Conservation (phyloP, 306 rosid species). For the Glycine soja region DNA sequence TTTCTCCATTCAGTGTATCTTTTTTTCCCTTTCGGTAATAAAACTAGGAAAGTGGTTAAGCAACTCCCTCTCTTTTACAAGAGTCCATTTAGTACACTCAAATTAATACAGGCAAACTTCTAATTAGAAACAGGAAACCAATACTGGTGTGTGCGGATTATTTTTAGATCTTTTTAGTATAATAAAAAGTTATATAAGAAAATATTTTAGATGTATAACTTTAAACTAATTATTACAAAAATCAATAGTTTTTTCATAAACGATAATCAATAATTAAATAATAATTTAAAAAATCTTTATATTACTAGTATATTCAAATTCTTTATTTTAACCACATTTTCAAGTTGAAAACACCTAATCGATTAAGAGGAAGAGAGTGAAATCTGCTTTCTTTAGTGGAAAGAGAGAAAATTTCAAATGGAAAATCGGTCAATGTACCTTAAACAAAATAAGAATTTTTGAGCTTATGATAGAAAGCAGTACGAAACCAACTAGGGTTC, state of each 20-base stretch:
- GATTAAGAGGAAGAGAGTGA: not conserved
- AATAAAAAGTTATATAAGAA: not conserved
- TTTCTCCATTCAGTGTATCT: not conserved
- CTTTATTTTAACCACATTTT: not conserved
- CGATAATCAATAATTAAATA: not conserved
- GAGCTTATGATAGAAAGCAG: not conserved
- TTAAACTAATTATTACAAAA: not conserved
- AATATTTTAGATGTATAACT: not conserved
- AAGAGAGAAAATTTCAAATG: not conserved
- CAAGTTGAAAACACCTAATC: not conserved
- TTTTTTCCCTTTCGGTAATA: not conserved
- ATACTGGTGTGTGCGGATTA: not conserved
- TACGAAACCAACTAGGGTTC: not conserved
- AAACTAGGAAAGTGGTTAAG: not conserved
- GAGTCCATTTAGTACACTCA: not conserved
- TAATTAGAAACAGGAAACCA: not conserved
- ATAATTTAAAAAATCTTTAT: not conserved
- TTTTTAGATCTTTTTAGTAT: not conserved
- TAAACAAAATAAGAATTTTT: not conserved
- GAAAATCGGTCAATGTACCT: not conserved
- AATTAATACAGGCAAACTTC: not conserved
- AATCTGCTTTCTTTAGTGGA: not conserved
- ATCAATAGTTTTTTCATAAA: not conserved
- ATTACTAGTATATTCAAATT: not conserved
- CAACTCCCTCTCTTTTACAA: not conserved